phyloP scores from a whole-genome alignment of 768 basidiomycete species.

The Calvatia gigantea region DNA sequence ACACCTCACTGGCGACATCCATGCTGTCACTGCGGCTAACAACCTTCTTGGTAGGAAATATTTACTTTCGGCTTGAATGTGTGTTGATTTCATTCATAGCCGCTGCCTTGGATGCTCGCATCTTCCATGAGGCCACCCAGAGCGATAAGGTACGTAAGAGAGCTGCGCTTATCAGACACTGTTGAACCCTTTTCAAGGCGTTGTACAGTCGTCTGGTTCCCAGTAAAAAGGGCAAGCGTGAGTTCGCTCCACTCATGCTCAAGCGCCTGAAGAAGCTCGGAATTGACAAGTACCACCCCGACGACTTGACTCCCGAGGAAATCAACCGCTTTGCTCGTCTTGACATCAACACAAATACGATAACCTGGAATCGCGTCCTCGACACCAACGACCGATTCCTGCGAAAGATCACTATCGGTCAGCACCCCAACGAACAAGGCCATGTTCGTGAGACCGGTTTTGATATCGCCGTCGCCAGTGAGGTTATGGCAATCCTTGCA shows the following conservation, averaged over 20 bases:
- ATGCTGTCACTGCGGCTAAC: slow-evolving; percentile 96
- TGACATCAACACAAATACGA: slow-evolving; percentile 85
- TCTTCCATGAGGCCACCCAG: slow-evolving; percentile 97
- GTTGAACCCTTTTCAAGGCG: slow-evolving; percentile 36
- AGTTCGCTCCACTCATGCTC: slow-evolving; percentile 95
- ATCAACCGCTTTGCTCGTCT: slow-evolving; percentile 86
- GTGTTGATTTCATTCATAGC: slow-evolving; percentile 41
- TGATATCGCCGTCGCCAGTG: slow-evolving; percentile 96
- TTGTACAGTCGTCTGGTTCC: slow-evolving; percentile 92
- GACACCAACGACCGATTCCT: slow-evolving; percentile 98
- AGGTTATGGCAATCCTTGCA: slow-evolving; percentile 97
- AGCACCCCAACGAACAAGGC: slow-evolving; percentile 85
- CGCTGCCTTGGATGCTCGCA: slow-evolving; percentile 93
- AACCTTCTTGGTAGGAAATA: slow-evolving; percentile 75
- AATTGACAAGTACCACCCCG: slow-evolving; percentile 90
- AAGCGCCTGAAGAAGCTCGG: slow-evolving; percentile 94
- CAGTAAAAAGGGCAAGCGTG: slow-evolving; percentile 88
- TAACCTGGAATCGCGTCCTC: slow-evolving; percentile 97
- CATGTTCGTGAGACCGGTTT: slow-evolving; percentile 88
- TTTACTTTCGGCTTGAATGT: background rate
- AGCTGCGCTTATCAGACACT: background rate
- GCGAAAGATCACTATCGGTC: slow-evolving; percentile 91
- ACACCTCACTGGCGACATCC: slow-evolving; percentile 95
- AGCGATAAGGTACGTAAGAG: slow-evolving; percentile 68
- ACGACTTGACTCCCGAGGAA: slow-evolving; percentile 91